Conservation (phyloP, 352 stramenopile genomes). For the Blastocystis sp. region DNA sequence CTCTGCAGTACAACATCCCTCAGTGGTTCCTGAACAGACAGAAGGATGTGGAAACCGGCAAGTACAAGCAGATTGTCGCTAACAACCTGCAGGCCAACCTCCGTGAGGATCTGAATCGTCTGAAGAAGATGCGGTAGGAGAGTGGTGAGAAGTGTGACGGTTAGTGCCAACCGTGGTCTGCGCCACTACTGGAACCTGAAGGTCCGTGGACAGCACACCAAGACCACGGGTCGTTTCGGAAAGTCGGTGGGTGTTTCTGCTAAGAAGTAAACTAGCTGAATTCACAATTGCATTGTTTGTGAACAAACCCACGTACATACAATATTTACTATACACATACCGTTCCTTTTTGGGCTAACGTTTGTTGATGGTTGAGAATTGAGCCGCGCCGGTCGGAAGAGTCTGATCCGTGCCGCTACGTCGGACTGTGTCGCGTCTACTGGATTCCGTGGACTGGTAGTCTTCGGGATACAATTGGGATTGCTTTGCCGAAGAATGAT, state of each 20-base stretch:
- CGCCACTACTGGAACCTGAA: constrained; percentile 97
- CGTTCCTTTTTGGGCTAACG: too few species aligned
- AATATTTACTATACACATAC: too few species aligned
- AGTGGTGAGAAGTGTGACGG: not conserved
- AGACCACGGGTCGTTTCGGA: constrained; percentile 83
- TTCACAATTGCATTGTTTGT: constrained; percentile 31
- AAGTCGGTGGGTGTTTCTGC: constrained; percentile 57
- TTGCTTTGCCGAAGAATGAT: not conserved
- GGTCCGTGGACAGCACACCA: constrained; percentile 98
- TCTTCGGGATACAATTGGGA: not conserved
- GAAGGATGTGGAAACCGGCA: constrained; percentile 99
- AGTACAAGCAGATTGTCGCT: constrained; percentile 92
- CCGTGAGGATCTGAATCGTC: constrained; percentile 93
- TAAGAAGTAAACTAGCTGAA: constrained; percentile 56
- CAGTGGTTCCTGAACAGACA: constrained; percentile 99
- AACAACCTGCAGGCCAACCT: constrained; percentile 96
- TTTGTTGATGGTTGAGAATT: too few species aligned
- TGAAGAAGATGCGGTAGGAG: constrained; percentile 94
- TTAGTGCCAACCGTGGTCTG: constrained; percentile 79
- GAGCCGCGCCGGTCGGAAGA: too few species aligned
- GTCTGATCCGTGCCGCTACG: too few species aligned
- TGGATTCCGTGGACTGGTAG: too few species aligned
- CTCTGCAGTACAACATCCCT: constrained; percentile 97
- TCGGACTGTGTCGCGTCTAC: too few species aligned
- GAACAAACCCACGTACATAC: not conserved